phyloP scores from a whole-genome alignment of 495 filamentous ascomycete genomes.

The Xylaria telfairii region DNA sequence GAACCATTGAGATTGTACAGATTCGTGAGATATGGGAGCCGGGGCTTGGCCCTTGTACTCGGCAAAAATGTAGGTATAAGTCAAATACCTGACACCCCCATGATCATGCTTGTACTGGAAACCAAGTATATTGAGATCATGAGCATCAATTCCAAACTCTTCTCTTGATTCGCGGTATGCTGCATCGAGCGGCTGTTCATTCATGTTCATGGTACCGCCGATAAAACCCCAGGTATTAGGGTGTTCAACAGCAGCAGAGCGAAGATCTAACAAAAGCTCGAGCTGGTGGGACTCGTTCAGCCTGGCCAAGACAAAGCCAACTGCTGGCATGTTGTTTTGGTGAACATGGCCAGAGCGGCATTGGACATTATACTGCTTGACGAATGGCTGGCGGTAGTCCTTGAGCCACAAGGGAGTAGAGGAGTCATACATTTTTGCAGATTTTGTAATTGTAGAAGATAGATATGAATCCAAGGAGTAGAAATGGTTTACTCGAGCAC shows the following conservation, averaged over 20 bases:
- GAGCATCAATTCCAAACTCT: neutral
- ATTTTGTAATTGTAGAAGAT: conserved; percentile 13
- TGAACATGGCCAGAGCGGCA: conserved; percentile 10
- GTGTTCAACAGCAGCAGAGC: neutral
- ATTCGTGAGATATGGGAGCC: neutral
- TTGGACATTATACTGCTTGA: neutral
- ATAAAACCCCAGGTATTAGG: conserved; percentile 14
- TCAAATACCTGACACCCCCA: conserved; percentile 14
- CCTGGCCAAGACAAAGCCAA: conserved; percentile 7
- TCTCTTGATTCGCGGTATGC: neutral
- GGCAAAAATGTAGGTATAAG: conserved; percentile 21
- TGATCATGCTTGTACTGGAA: neutral
- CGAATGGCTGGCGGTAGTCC: neutral
- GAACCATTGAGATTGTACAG: conserved; percentile 16
- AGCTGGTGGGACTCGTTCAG: neutral
- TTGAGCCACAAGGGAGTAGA: neutral
- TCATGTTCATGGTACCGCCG: neutral
- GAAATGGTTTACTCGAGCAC: neutral
- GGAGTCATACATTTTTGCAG: conserved; percentile 1
- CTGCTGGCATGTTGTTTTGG: conserved; percentile 13
- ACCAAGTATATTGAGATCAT: conserved; percentile 1
- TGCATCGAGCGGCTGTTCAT: neutral
- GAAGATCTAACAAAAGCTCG: conserved; percentile 17
- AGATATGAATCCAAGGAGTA: neutral
- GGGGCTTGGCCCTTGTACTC: conserved; percentile 17